Conservation (phyloP, 2,329 filamentous ascomycete species). For the Colletotrichum theobromicola region DNA sequence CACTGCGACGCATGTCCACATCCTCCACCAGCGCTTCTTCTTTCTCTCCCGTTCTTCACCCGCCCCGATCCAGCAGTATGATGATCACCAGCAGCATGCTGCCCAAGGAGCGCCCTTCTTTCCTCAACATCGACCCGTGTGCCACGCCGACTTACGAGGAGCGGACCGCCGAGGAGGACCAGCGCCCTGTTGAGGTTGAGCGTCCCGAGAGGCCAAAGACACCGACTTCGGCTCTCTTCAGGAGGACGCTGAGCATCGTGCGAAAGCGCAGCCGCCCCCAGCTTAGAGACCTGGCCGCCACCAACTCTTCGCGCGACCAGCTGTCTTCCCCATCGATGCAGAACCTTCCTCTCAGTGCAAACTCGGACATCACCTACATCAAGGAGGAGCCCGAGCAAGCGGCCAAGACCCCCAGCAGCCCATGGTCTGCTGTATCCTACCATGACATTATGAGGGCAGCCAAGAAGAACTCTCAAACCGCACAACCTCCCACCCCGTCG, state of each 20-base stretch:
- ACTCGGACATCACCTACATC: slow-evolving; percentile 38
- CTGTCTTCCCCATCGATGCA: slow-evolving; percentile 25
- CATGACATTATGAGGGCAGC: slow-evolving; percentile 51
- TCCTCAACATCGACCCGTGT: slow-evolving; percentile 61
- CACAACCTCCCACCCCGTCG: slow-evolving; percentile 16
- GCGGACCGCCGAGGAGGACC: slow-evolving; percentile 29
- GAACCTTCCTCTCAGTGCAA: slow-evolving; percentile 37
- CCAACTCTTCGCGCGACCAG: slow-evolving; percentile 38
- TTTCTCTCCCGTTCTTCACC: slow-evolving; percentile 37
- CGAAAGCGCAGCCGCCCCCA: slow-evolving; percentile 60
- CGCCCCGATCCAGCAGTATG: slow-evolving; percentile 50
- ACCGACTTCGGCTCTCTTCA: slow-evolving; percentile 51
- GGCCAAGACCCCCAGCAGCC: slow-evolving; percentile 27
- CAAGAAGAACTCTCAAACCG: slow-evolving; percentile 43
- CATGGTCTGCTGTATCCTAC: slow-evolving; percentile 45
- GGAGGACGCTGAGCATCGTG: slow-evolving; percentile 58
- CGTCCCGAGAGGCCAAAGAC: slow-evolving; percentile 46
- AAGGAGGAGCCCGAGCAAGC: slow-evolving; percentile 28
- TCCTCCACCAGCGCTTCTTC: slow-evolving; percentile 37
- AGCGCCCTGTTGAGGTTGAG: slow-evolving; percentile 30
- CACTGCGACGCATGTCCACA: slow-evolving; percentile 34
- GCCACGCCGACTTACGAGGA: slow-evolving; percentile 40
- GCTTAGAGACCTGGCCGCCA: slow-evolving; percentile 40
- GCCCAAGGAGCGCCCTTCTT: slow-evolving; percentile 46
- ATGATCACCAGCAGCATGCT: slow-evolving; percentile 32